These are phyloP conservation scores for Dendrocalamus sinicus DNA, from an alignment of 176 grass and related monocot genomes.

Conservation along the genomic window DNA sequence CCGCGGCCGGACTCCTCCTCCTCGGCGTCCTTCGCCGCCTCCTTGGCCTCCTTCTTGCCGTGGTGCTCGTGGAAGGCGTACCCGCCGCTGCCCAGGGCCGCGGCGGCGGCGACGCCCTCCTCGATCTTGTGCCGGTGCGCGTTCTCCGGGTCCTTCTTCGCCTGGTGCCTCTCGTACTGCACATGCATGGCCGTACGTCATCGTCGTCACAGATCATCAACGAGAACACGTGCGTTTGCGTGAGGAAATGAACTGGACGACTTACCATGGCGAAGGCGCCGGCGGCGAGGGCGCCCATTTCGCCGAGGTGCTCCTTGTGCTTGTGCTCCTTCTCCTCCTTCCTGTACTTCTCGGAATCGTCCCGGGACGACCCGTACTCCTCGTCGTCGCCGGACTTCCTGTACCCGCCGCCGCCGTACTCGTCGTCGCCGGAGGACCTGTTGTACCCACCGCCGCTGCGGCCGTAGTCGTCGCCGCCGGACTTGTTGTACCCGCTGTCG, in stretches of 20 bases:
- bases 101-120: slow-evolving; percentile 64
- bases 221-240: neutral
- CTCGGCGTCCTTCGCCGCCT: slow-evolving; percentile 54
- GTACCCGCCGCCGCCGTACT: slow-evolving; percentile 21
- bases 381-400: neutral
- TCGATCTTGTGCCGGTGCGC: slow-evolving; percentile 77
- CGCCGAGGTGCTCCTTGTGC: slow-evolving; percentile 73
- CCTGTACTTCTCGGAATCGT: slow-evolving; percentile 54
- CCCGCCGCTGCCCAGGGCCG: slow-evolving; percentile 67
- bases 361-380: slow-evolving; percentile 24
- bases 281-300: slow-evolving; percentile 63
- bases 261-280: slow-evolving; percentile 78
- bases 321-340: slow-evolving; percentile 84
- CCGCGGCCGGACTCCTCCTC: slow-evolving; percentile 43
- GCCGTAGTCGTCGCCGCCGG: neutral
- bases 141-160: slow-evolving; percentile 82
- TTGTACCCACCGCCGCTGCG: neutral
- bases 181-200: neutral
- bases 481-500: slow-evolving; percentile 9
- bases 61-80: slow-evolving; percentile 88
- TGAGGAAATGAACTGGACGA: neutral
- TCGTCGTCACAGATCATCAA: neutral
- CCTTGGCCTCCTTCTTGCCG: slow-evolving; percentile 66
- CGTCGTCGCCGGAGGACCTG: neutral
- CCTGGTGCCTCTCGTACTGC: slow-evolving; percentile 89